These are phyloP conservation scores for Candida ortonii DNA, from an alignment of 805 yeast species.

Conservation along the genomic window DNA sequence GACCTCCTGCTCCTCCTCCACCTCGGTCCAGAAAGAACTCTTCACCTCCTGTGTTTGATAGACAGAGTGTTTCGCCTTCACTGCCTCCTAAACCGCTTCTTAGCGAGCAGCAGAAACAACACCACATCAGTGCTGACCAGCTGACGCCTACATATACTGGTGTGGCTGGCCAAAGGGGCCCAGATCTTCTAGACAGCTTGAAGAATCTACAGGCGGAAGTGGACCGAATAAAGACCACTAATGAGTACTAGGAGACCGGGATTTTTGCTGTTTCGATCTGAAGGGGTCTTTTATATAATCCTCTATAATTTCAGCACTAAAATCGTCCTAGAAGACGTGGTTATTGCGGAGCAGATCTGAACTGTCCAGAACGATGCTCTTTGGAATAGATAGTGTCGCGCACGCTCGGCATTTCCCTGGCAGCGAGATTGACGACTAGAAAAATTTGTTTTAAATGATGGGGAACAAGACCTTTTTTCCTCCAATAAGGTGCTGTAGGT, in stretches of 20 bases:
- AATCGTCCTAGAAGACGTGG: no score
- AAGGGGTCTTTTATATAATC: no score
- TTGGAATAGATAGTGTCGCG: conserved; percentile 3
- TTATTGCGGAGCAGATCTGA: no score
- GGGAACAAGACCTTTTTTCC: no score
- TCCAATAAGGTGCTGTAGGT: no score
- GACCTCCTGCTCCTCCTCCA: conserved; percentile 33
- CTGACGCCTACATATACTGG: conserved; percentile 14
- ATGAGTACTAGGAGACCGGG: conserved; percentile 10
- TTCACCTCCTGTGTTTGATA: conserved; percentile 19
- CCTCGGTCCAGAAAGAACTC: conserved; percentile 30
- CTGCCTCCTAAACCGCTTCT: conserved; percentile 33
- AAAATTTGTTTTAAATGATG: no score
- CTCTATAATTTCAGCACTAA: no score
- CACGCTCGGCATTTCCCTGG: no score
- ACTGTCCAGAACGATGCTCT: no score
- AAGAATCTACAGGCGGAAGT: conserved; percentile 70
- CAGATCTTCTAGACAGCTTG: conserved; percentile 59
- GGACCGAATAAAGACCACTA: conserved; percentile 43
- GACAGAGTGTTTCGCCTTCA: conserved; percentile 16
- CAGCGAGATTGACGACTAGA: no score
- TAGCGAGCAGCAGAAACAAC: conserved; percentile 29
- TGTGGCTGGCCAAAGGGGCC: conserved; percentile 1
- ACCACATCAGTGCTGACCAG: conserved; percentile 21
- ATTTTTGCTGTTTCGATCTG: not conserved